Conservation (phyloP, 208 protist species). For the Crithidia bombi region DNA sequence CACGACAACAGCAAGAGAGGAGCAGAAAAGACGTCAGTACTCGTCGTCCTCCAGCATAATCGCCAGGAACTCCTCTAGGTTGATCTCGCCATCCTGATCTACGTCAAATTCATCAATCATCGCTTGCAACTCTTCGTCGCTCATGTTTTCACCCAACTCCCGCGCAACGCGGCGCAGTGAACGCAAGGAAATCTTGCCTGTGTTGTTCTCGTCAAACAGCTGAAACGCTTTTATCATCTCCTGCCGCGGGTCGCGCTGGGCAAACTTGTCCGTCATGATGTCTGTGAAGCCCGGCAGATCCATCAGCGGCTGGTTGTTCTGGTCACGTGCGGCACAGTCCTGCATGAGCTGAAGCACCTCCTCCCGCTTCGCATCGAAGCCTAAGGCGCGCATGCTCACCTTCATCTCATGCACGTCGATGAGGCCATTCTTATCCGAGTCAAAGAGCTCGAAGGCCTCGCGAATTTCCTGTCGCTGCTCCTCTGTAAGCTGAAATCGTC, state of each 20-base stretch:
- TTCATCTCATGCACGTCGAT: slow-evolving; percentile 99
- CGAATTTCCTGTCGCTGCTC: slow-evolving; percentile 99
- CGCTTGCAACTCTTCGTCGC: slow-evolving; percentile 96
- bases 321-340: slow-evolving; percentile 81
- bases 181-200: slow-evolving; percentile 93
- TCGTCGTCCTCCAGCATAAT: slow-evolving; percentile 96
- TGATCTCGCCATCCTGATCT: slow-evolving; percentile 96
- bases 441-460: slow-evolving; percentile 99
- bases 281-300: slow-evolving; percentile 92
- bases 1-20: too few relatives aligned
- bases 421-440: slow-evolving; percentile 94
- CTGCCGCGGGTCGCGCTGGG: slow-evolving; percentile 92
- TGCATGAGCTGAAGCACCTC: slow-evolving; percentile 91
- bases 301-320: slow-evolving; percentile 87
- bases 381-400: slow-evolving; percentile 99
- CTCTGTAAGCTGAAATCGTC: slow-evolving; percentile 97
- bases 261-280: slow-evolving; percentile 94
- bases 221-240: slow-evolving; percentile 97
- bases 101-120: slow-evolving; percentile 98
- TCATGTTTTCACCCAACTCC: slow-evolving; percentile 96
- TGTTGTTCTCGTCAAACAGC: slow-evolving; percentile 96
- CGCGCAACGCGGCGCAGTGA: slow-evolving; percentile 94
- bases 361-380: slow-evolving; percentile 98
- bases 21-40: slow-evolving; percentile 63
- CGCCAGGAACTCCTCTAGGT: slow-evolving; percentile 94